Evolutionary conservation across 805 yeast species (phyloP).

Genomic region (Metschnikowia colocasiae): DNA sequence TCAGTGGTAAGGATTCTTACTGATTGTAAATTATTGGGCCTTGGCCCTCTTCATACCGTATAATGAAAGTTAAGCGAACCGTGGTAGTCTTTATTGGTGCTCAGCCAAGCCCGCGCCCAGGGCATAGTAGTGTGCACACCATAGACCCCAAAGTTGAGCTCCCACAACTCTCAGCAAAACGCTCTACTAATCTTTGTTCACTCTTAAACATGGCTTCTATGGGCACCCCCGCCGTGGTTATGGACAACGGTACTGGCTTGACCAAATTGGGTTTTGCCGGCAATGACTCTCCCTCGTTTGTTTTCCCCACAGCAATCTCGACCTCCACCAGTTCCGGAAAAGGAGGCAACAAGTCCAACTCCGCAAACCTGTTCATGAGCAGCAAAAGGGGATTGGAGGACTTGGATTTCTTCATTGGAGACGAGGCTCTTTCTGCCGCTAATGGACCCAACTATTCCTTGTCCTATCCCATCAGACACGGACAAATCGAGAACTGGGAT

Average conservation of each 20-base stretch:
- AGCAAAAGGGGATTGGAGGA: conserved; percentile 89
- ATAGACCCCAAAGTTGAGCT: not conserved
- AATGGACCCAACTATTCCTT: conserved; percentile 85
- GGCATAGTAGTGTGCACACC: conserved; percentile 8
- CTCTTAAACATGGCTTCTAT: conserved; percentile 27
- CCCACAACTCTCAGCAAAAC: not conserved
- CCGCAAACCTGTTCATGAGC: conserved; percentile 43
- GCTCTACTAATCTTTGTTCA: conserved; percentile 3
- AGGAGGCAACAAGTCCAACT: conserved; percentile 34
- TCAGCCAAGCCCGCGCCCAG: not conserved
- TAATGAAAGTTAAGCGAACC: conserved; percentile 2
- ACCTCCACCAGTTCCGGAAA: conserved; percentile 55
- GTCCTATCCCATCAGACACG: conserved; percentile 92
- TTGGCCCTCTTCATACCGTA: conserved; percentile 5
- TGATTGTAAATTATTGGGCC: conserved; percentile 20
- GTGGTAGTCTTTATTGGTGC: not conserved
- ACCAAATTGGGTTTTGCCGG: conserved; percentile 98
- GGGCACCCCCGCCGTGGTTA: conserved; percentile 89
- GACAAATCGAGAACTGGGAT: conserved; percentile 99
- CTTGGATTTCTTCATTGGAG: conserved; percentile 90
- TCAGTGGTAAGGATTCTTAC: conserved; percentile 78
- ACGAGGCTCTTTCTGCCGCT: conserved; percentile 91
- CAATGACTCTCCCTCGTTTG: conserved; percentile 95
- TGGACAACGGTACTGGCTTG: conserved; percentile 98
- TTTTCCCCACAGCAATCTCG: conserved; percentile 94